Conservation (phyloP, 495 filamentous ascomycete species). For the Penicillium diatomitis region DNA sequence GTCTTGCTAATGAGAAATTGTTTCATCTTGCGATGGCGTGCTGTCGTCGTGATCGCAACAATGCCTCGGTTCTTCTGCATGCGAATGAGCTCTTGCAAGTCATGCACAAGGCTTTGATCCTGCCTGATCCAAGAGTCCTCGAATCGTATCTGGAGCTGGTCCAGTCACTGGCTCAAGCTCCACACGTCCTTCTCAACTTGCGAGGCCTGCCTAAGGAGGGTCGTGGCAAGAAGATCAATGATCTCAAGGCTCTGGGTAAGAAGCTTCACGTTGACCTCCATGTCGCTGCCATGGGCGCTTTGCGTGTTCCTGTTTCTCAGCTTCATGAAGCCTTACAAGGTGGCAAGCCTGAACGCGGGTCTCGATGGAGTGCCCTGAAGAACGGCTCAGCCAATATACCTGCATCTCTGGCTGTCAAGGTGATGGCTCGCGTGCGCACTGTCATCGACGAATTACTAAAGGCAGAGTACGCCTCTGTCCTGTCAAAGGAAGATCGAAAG, state of each 20-base stretch:
- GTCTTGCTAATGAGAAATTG: slow-evolving; percentile 35
- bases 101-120: slow-evolving; percentile 35
- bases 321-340: slow-evolving; percentile 23
- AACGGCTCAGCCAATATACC: slow-evolving; percentile 4
- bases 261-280: slow-evolving; percentile 21
- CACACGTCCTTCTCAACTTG: slow-evolving; percentile 23
- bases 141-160: slow-evolving; percentile 21
- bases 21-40: slow-evolving; percentile 63
- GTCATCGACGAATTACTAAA: slow-evolving; percentile 25
- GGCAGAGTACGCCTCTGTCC: slow-evolving; percentile 9
- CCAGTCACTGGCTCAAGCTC: slow-evolving; percentile 14
- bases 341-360: not conserved
- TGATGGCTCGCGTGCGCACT: slow-evolving; percentile 17
- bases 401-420: slow-evolving; percentile 12
- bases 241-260: slow-evolving; percentile 15
- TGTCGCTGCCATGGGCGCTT: slow-evolving; percentile 8
- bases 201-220: slow-evolving; percentile 15
- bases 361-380: slow-evolving; percentile 5
- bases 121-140: slow-evolving; percentile 29
- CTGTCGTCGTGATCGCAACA: slow-evolving; percentile 63
- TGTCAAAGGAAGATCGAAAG: slow-evolving; percentile 21
- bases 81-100: slow-evolving; percentile 48
- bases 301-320: slow-evolving; percentile 22
- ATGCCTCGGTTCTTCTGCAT: slow-evolving; percentile 48
- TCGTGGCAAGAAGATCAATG: not conserved